Base-by-base conservation (phyloP, 345 rosid genomes). In the Stellera chamaejasme region DNA sequence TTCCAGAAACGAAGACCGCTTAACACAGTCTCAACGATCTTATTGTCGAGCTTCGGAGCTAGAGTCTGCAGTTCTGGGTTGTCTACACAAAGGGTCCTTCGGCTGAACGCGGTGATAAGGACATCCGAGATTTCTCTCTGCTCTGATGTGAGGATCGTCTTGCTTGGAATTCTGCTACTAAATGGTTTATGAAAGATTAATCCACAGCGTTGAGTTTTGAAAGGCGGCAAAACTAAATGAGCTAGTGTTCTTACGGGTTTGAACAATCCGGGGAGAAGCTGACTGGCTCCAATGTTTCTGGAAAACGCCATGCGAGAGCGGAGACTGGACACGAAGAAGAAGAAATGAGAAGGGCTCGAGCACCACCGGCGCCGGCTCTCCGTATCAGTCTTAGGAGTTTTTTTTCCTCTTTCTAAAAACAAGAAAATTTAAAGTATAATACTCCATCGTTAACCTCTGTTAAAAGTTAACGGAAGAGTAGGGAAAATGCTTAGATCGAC, bases 1-100 rank as follows among this genome's bases (percentile, higher is more conserved):
- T 58, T 78, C 98, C 95, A 85, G 59, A 77, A 76, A 46, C 55
- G 73, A 54, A 88, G 71, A 11, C 72, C 69, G 52, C 59, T 71
- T 59, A 85, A 64, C 0, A 74, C 92, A n/a, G 78, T 66, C 62
- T 88, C 90, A 9, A 88, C 96, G 11, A 88, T 73, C 56, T 80
- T 69, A 13, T 81, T 61, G 75, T 70, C 75, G 48, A 91, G 81
- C 45, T 66, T 59, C 48, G 92, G 82, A 2, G 76, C 78, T 27
- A 88, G 82, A 50, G 16, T 52, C 12, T 61, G 65, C 50, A 91
- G 68, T 55, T 80, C 75, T 11, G 84, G 83, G 64, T 72, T 63
- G 27, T 70, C 58, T 9, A 72, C 75, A 3, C 72, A 61, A 63
- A 75, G 72, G 14, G 79, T 81, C 11, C 72, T 80, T 36, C 59